These are phyloP conservation scores for Baorangia bicolor DNA, from an alignment of 768 basidiomycete genomes.

Conservation along the genomic window DNA sequence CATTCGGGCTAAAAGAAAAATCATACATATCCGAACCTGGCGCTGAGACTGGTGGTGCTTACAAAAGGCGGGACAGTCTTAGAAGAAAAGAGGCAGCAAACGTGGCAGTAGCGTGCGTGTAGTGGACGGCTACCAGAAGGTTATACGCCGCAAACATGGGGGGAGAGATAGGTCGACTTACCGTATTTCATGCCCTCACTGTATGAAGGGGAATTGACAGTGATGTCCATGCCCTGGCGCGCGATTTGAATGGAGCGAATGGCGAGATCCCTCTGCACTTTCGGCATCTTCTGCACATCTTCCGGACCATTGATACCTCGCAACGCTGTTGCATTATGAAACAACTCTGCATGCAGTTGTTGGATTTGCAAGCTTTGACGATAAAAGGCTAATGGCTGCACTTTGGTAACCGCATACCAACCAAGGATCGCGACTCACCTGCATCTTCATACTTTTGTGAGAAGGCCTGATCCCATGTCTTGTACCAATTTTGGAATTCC, in stretches of 20 bases:
- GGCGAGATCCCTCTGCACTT: conserved; percentile 74
- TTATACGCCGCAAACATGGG: conserved; percentile 4
- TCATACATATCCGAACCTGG: background rate
- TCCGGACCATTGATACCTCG: conserved; percentile 82
- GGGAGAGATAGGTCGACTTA: conserved; percentile 33
- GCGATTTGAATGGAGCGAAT: conserved; percentile 83
- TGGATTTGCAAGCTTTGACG: conserved; percentile 87
- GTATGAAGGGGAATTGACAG: conserved; percentile 80
- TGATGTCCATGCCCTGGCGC: conserved; percentile 77
- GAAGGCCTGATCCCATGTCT: conserved; percentile 75
- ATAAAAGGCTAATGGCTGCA: conserved; percentile 66
- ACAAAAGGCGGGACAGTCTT: conserved; percentile 86
- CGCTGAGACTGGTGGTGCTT: conserved; percentile 31
- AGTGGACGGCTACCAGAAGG: conserved; percentile 66
- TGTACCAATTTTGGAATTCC: conserved; percentile 82
- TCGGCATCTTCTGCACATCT: conserved; percentile 83
- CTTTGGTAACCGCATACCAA: conserved; percentile 5
- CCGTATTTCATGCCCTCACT: conserved; percentile 92
- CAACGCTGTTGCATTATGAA: conserved; percentile 81
- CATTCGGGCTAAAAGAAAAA: conserved; percentile 61
- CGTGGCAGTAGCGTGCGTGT: conserved; percentile 90
- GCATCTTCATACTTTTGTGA: conserved; percentile 83
- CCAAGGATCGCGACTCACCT: conserved; percentile 41
- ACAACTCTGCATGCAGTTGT: conserved; percentile 81
- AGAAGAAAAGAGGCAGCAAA: conserved; percentile 91